phyloP scores from a whole-genome alignment of 148 eudicot species.

The Talinum fruticosum region DNA sequence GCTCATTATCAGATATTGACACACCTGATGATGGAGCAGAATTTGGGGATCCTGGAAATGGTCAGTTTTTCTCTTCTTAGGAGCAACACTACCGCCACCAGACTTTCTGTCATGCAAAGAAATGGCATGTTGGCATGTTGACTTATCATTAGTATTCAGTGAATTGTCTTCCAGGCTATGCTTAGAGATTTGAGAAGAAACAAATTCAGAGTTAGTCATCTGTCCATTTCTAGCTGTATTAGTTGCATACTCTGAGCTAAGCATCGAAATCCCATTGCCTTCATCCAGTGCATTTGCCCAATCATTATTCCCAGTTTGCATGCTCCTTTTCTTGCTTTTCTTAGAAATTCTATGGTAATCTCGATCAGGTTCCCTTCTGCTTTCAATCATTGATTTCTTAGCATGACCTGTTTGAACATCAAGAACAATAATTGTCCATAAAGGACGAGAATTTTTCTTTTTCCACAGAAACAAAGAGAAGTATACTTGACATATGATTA shows the following conservation, averaged over 20 bases:
- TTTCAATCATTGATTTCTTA: constrained; percentile 42
- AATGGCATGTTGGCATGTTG: constrained; percentile 27
- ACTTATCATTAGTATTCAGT: constrained; percentile 19
- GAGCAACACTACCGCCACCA: constrained; percentile 28
- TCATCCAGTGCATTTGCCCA: constrained; percentile 35
- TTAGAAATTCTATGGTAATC: constrained; percentile 56
- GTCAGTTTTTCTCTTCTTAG: constrained; percentile 59
- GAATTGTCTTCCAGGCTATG: constrained; percentile 26
- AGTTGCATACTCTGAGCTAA: constrained; percentile 38
- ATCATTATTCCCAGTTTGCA: constrained; percentile 35
- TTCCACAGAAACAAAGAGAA: constrained; percentile 11
- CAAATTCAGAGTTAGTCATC: constrained; percentile 28
- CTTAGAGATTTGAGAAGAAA: constrained; percentile 38
- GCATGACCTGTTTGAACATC: constrained; percentile 46
- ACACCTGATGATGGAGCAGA: constrained; percentile 30
- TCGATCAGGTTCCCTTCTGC: constrained; percentile 47
- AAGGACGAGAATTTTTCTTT: background rate
- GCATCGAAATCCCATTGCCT: constrained; percentile 37
- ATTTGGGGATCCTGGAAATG: constrained; percentile 30
- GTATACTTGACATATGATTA: constrained; percentile 28
- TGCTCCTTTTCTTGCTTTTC: constrained; percentile 47
- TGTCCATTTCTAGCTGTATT: constrained; percentile 38
- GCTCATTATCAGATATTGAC: constrained; percentile 44
- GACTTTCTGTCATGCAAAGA: constrained; percentile 33
- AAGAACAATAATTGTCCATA: constrained; percentile 8